Evolutionary conservation across 2,329 filamentous ascomycete genomes (phyloP).

Genomic region (Nemania serpens): DNA sequence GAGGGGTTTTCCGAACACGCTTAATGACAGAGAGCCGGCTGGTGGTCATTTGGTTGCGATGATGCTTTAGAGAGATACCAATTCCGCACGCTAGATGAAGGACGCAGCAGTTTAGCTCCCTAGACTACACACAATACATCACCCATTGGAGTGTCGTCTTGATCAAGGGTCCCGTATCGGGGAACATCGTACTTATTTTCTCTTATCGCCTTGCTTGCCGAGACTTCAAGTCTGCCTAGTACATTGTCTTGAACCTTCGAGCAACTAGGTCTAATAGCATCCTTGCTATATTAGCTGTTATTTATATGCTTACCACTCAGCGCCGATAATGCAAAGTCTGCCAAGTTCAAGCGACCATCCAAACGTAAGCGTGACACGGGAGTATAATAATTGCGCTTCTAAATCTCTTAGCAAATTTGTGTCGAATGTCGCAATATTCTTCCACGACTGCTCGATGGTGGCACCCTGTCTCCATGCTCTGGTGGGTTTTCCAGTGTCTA

Average conservation of each 20-base stretch:
- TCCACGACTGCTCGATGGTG: slow-evolving; percentile 47
- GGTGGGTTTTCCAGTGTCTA: neutral
- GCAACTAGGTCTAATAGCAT: neutral
- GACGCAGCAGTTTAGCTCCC: neutral
- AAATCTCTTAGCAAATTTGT: slow-evolving; percentile 51
- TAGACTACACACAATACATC: slow-evolving; percentile 19
- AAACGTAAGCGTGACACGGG: slow-evolving; percentile 59
- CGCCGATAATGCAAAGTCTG: slow-evolving; percentile 48
- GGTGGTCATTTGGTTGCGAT: slow-evolving; percentile 22
- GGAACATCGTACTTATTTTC: too few species aligned
- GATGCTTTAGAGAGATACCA: slow-evolving; percentile 34
- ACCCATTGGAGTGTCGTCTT: slow-evolving; percentile 1
- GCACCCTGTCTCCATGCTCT: slow-evolving; percentile 41
- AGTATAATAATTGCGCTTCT: slow-evolving; percentile 56
- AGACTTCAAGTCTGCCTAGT: neutral
- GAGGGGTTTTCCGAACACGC: slow-evolving; percentile 11
- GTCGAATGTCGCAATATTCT: slow-evolving; percentile 46
- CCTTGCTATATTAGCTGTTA: neutral
- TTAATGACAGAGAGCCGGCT: slow-evolving; percentile 26
- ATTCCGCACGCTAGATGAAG: slow-evolving; percentile 25
- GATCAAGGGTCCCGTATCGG: too few species aligned
- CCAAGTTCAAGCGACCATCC: slow-evolving; percentile 53
- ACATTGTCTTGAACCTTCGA: too few species aligned
- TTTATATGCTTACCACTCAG: slow-evolving; percentile 44
- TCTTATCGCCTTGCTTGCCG: neutral